These are phyloP conservation scores for Kregervanrija pseudodelftensis DNA, from an alignment of 805 yeast genomes.

Conservation along the genomic window DNA sequence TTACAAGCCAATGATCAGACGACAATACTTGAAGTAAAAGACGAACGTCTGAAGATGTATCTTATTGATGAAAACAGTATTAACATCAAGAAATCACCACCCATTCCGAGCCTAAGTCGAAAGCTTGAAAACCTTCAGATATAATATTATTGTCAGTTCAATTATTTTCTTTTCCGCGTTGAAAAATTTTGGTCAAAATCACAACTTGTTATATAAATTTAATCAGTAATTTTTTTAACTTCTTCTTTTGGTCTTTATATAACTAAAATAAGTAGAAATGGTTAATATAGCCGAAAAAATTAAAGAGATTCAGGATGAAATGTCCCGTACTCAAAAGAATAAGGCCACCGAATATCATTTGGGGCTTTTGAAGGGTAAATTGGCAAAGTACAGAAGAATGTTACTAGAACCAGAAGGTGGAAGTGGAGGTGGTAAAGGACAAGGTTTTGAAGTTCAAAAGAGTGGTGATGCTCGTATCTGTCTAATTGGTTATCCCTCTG, in stretches of 20 bases:
- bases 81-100: neutral
- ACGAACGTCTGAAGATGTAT: conserved; percentile 57
- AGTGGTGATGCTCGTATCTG: conserved; percentile 96
- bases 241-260: neutral
- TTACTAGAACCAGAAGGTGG: conserved; percentile 85
- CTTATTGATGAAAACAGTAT: conserved; percentile 45
- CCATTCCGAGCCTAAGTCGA: neutral
- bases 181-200: neutral
- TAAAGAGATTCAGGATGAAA: conserved; percentile 84
- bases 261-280: conserved; percentile 12
- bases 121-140: conserved; percentile 4
- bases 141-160: neutral
- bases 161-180: no score
- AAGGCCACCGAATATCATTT: conserved; percentile 97
- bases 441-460: conserved; percentile 89
- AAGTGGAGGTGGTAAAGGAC: conserved; percentile 55
- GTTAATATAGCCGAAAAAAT: conserved; percentile 56
- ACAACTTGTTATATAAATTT: neutral
- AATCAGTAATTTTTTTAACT: neutral
- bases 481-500: conserved; percentile 94
- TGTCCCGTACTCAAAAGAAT: conserved; percentile 92
- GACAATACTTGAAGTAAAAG: conserved; percentile 48
- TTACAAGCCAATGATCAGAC: conserved; percentile 54
- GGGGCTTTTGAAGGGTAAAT: conserved; percentile 88
- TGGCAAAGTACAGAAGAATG: conserved; percentile 89